Percentiles rank a stretch among this genome's conserved stretches.
Evolutionary conservation across 164 flowering plant species (phyloP).

Genomic region (Vitis rupestris): DNA sequence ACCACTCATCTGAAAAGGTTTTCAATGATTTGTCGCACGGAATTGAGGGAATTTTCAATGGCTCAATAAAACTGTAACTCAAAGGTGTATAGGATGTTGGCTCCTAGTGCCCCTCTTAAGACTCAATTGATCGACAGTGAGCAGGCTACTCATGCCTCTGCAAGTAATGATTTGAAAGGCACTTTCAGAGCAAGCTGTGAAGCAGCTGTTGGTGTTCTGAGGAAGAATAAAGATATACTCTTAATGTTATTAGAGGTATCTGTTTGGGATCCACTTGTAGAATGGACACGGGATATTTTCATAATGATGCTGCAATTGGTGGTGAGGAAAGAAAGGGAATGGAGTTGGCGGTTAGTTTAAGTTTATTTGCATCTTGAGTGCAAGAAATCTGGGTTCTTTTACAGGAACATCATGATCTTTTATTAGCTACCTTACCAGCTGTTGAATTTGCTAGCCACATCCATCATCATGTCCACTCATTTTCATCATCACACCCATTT

Average conservation of each 20-base stretch:
- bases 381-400: slow-evolving; percentile 97
- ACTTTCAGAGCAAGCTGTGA: slow-evolving; percentile 95
- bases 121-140: slow-evolving; percentile 77
- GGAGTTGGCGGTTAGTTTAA: slow-evolving; percentile 99
- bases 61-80: slow-evolving; percentile 24
- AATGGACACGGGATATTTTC: slow-evolving; percentile 93
- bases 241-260: slow-evolving; percentile 90
- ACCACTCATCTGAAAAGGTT: slow-evolving; percentile 30
- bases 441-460: slow-evolving; percentile 46
- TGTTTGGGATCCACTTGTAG: slow-evolving; percentile 97
- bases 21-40: slow-evolving; percentile 17
- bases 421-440: slow-evolving; percentile 74
- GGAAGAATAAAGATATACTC: slow-evolving; percentile 84
- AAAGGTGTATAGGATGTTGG: slow-evolving; percentile 22
- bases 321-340: slow-evolving; percentile 99
- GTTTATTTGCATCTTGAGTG: slow-evolving; percentile 96
- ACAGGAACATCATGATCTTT: slow-evolving; percentile 97
- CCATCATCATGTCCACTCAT: too few relatives aligned
- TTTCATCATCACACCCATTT: too few relatives aligned
- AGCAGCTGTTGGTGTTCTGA: slow-evolving; percentile 74
- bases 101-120: slow-evolving; percentile 53
- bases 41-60: slow-evolving; percentile 23
- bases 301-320: slow-evolving; percentile 94
- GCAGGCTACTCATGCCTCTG: slow-evolving; percentile 98
- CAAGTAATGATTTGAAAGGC: slow-evolving; percentile 98